phyloP scores from a whole-genome alignment of 306 rosid genomes.

The Citrullus amarus region DNA sequence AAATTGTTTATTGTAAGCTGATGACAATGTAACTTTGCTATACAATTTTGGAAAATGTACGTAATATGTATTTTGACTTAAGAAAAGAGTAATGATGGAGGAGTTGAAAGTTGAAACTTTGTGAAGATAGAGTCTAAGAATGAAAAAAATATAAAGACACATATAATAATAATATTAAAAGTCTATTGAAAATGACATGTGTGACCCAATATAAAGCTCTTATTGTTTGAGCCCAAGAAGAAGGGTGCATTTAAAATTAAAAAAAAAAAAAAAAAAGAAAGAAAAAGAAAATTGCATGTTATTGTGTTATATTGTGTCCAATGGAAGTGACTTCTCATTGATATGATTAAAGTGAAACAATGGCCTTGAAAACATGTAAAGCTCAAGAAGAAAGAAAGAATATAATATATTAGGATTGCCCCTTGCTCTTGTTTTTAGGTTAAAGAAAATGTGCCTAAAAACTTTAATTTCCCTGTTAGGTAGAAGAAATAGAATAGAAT shows the following conservation, averaged over 20 bases:
- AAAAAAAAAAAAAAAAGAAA: too few species aligned
- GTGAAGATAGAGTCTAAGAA: background rate
- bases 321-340: background rate
- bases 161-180: background rate
- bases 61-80: background rate
- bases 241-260: background rate
- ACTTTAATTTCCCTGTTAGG: background rate
- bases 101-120: background rate
- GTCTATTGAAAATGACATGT: conserved; percentile 1
- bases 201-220: background rate
- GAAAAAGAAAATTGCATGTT: background rate
- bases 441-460: background rate
- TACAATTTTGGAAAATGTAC: background rate
- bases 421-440: background rate
- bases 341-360: conserved; percentile 1
- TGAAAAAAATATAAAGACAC: background rate
- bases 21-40: too few species aligned
- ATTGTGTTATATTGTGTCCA: background rate
- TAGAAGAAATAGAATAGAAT: too few species aligned
- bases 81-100: background rate
- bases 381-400: background rate
- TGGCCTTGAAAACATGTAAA: background rate
- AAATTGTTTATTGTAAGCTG: too few species aligned
- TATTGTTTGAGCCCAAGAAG: background rate
- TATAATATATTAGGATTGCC: background rate